Base-by-base conservation (phyloP, 495 filamentous ascomycete species). In the Penicillium cinerascens region DNA sequence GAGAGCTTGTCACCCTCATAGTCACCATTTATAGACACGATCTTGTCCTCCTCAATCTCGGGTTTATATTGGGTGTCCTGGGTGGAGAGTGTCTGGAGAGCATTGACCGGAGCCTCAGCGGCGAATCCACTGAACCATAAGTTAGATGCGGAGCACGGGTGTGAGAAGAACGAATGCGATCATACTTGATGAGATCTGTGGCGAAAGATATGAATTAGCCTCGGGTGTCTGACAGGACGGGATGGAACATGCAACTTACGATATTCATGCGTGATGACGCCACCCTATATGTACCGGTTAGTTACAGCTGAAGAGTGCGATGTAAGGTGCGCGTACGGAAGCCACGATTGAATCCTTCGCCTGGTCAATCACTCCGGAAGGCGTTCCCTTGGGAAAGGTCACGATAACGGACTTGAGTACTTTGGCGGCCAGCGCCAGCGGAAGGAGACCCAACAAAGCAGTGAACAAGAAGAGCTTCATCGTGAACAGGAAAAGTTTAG, bases 321-420 rank as follows among this genome's bases (percentile, higher is more conserved):
- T 16, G 10, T 43, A 10, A 29, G 36, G 59, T 54, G 47, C 36
- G 56, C 87, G 70, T 57, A 89, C 89, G 36, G 85, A 83, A 47
- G 82, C 74, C 22, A 70, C 68, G 57, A 96, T 82, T 0, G 82
- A 83, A 27, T 85, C 71, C 74, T 84, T 95, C 35, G 87, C 89
- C 44, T 87, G 63, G 13, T 80, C 69, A 20, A 95, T 59, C 17
- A 93, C 73, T 21, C 74, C 78, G 47, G 86, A 75, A 15, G 91
- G 87, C 6, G 89, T 92, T 44, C 83, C 77, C 36, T 81, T 71
- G 21, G 85, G 84, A 65, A 89, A 96, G 60, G 80, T 87, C 62
- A 96, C 77, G 53, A 95, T 80, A 44, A 92, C 82, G 43, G 85
- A 81, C 61, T 91, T 89, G 53, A 85, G 78, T 21, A 80, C 73